These are phyloP conservation scores for Acanthamoeba lenticulata DNA, from an alignment of 208 protist species.

Conservation along the genomic window DNA sequence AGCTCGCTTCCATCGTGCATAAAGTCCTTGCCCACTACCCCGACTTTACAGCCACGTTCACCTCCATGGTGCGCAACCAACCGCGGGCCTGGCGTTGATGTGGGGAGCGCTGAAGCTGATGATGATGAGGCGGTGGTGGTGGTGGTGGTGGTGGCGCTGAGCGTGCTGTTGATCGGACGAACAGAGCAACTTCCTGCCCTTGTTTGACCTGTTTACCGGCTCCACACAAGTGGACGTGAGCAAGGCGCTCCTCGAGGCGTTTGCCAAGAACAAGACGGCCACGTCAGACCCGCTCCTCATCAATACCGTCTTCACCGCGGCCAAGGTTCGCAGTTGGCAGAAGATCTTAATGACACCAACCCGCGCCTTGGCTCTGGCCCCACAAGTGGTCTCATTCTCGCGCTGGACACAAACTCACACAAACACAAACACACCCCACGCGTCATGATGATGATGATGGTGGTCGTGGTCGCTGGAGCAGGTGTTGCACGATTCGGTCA, in stretches of 20 bases:
- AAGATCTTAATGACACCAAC: too few relatives aligned
- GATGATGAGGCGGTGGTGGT: too few relatives aligned
- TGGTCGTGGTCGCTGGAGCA: conserved; percentile 73
- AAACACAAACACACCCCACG: too few relatives aligned
- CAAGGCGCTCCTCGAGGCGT: conserved; percentile 81
- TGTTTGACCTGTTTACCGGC: conserved; percentile 86
- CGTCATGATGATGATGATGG: not conserved
- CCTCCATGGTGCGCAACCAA: not conserved
- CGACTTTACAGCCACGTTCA: conserved; percentile 75
- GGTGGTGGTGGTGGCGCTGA: not conserved
- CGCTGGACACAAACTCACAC: too few relatives aligned
- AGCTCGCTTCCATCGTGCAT: conserved; percentile 82
- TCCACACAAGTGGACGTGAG: conserved; percentile 79
- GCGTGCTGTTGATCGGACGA: not conserved
- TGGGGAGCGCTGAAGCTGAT: too few relatives aligned
- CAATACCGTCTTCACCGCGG: not conserved
- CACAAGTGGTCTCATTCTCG: not conserved
- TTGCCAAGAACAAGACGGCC: conserved; percentile 71
- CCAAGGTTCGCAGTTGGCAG: too few relatives aligned
- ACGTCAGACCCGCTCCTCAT: conserved; percentile 21
- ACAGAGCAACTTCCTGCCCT: conserved; percentile 83
- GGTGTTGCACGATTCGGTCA: conserved; percentile 86
- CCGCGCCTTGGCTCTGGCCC: not conserved
- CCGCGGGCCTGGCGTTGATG: not conserved
- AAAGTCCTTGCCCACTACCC: conserved; percentile 78